Evolutionary conservation across 441 rosid species (phyloP), one percentile per base, ranked within the genome.

Genomic region (Aquilaria agallochum): DNA sequence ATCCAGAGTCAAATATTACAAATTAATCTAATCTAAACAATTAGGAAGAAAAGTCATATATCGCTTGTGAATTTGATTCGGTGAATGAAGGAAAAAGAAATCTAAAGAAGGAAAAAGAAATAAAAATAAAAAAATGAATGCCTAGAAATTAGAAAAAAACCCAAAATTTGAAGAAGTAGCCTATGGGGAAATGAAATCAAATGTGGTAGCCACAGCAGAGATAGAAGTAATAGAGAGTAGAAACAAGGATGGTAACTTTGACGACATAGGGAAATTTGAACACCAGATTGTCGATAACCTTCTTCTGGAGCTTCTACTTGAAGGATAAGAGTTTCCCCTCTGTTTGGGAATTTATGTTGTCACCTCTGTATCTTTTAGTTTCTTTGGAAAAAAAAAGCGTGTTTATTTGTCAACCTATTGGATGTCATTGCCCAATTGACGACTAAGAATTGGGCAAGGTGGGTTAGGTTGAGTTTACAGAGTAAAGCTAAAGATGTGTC

Each of bases 231-330:
- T 20, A 20, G 1, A 20, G 27, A 20, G 27, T 20, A 20, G 27
- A 20, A 20, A 20, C 27, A 20, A 20, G 27, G 27, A 20, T 20
- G 27, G 27, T 20, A 20, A 20, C 27, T 5, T 83, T 59, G 20
- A 12, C 63, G 31, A 56, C 70, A n/a, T n/a, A 15, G 65, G 90
- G 72, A 77, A 87, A 11, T 32, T 59, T 73, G 94, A 83, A 51
- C 87, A 90, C 73, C 90, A 87, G 64, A 55, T 59, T 54, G 82
- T 89, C 4, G 85, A 94, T 74, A 80, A 81, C 46, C 76, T 74
- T 51, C 63, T 63, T 75, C 46, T 78, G 63, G 62, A 74, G 44
- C 78, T 59, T 62, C 27, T 13, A 2, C 2, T 60, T 62, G 7
- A 80, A 73, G 59, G 36, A 69, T 52, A 60, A 72, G 52, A 50